Percentiles rank a stretch among this genome's conserved stretches.
phyloP scores from a whole-genome alignment of 2,329 filamentous ascomycete genomes.

The Clonostachys rosea region DNA sequence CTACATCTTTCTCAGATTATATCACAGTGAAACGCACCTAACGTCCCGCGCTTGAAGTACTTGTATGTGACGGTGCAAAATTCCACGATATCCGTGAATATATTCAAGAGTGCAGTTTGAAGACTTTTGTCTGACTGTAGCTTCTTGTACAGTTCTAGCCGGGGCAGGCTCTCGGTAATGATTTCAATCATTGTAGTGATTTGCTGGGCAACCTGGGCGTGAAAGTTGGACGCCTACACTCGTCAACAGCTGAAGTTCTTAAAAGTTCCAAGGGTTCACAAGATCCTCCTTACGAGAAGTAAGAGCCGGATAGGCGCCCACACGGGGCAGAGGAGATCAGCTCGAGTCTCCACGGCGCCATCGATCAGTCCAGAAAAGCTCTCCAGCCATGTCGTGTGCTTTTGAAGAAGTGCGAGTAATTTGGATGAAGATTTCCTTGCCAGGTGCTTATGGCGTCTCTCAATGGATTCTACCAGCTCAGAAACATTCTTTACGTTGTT shows the following conservation, averaged over 20 bases:
- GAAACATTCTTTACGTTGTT: not conserved
- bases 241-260: too few species aligned
- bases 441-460: not conserved
- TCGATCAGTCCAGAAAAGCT: not conserved
- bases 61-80: not conserved
- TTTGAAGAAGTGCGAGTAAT: not conserved
- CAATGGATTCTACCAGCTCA: not conserved
- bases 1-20: too few species aligned
- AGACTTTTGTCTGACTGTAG: not conserved
- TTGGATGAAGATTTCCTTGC: not conserved
- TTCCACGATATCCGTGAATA: not conserved
- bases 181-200: not conserved
- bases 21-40: not conserved
- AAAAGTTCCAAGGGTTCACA: too few species aligned
- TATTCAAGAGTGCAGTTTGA: not conserved
- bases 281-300: not conserved
- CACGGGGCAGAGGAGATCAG: not conserved
- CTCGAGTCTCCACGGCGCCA: not conserved
- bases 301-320: not conserved
- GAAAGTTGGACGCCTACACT: not conserved
- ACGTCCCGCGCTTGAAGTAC: not conserved
- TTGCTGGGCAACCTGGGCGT: not conserved
- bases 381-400: not conserved
- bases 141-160: not conserved
- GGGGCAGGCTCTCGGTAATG: not conserved